Percentiles rank a stretch among this genome's conserved stretches.
Evolutionary conservation across 768 basidiomycete genomes (phyloP).

Genomic region (Russula foetens): DNA sequence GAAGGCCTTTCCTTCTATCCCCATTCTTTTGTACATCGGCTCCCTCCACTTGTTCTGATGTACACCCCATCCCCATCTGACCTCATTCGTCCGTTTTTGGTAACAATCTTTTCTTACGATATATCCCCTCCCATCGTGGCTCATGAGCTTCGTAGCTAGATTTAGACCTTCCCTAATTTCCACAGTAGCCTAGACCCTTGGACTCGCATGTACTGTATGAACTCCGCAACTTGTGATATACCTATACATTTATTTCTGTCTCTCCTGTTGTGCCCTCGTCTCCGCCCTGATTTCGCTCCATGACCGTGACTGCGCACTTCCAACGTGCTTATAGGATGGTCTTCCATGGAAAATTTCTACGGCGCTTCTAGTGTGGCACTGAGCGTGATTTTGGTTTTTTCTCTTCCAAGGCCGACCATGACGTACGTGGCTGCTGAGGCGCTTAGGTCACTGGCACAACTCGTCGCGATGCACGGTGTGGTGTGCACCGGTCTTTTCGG

Average conservation of each 20-base stretch:
- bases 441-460: background rate
- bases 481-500: background rate
- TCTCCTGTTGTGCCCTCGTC: background rate
- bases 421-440: constrained; percentile 10
- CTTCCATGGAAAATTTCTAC: background rate
- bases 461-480: background rate
- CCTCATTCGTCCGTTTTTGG: background rate
- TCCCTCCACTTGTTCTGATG: constrained; percentile 4
- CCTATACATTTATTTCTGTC: background rate
- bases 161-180: constrained; percentile 4
- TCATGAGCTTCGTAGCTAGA: background rate
- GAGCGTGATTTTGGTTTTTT: background rate
- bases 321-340: background rate
- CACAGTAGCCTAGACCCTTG: background rate
- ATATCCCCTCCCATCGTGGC: background rate
- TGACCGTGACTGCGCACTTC: background rate
- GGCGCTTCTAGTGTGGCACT: background rate
- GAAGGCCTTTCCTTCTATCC: constrained; percentile 12
- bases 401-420: background rate
- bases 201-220: background rate
- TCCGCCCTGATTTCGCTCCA: background rate
- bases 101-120: constrained; percentile 4
- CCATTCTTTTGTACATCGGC: background rate
- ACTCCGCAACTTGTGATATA: too few species aligned
- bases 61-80: constrained; percentile 5